phyloP scores from a whole-genome alignment of 805 yeast species.

The Peterozyma xylosa region DNA sequence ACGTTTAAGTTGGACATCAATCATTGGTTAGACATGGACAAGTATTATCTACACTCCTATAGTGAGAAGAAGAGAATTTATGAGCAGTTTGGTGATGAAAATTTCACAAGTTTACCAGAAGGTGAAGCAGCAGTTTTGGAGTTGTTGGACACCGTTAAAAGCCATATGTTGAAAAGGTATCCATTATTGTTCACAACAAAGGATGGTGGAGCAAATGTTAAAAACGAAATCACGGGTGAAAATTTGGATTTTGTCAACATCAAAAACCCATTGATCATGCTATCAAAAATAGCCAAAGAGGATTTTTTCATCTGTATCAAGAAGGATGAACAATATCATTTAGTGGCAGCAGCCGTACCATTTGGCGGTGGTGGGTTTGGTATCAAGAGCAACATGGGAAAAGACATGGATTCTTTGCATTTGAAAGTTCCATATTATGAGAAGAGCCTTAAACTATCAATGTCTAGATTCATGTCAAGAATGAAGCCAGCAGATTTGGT shows the following conservation, averaged over 20 bases:
- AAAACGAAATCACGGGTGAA: conserved; percentile 57
- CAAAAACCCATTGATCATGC: conserved; percentile 55
- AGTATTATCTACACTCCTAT: conserved; percentile 59
- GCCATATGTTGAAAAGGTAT: conserved; percentile 53
- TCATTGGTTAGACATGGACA: conserved; percentile 78
- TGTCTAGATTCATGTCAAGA: conserved; percentile 65
- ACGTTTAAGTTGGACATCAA: conserved; percentile 60
- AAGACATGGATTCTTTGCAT: conserved; percentile 55
- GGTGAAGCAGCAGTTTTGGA: conserved; percentile 53
- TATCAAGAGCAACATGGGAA: conserved; percentile 52
- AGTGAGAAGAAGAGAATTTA: conserved; percentile 53
- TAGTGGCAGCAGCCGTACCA: conserved; percentile 69
- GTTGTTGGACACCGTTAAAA: conserved; percentile 53
- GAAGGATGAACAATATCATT: conserved; percentile 51
- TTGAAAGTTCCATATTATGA: conserved; percentile 62
- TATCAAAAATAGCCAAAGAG: conserved; percentile 65
- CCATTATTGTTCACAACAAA: conserved; percentile 50
- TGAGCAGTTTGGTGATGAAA: conserved; percentile 49
- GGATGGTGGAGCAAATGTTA: conserved; percentile 42
- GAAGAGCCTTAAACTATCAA: conserved; percentile 54
- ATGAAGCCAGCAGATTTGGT: conserved; percentile 56
- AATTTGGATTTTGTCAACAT: conserved; percentile 46
- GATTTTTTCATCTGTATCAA: conserved; percentile 60
- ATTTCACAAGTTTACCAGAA: conserved; percentile 60
- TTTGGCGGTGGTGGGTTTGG: conserved; percentile 75